Evolutionary conservation across 495 filamentous ascomycete genomes (phyloP).

Genomic region (Mycothermus thermophilus): DNA sequence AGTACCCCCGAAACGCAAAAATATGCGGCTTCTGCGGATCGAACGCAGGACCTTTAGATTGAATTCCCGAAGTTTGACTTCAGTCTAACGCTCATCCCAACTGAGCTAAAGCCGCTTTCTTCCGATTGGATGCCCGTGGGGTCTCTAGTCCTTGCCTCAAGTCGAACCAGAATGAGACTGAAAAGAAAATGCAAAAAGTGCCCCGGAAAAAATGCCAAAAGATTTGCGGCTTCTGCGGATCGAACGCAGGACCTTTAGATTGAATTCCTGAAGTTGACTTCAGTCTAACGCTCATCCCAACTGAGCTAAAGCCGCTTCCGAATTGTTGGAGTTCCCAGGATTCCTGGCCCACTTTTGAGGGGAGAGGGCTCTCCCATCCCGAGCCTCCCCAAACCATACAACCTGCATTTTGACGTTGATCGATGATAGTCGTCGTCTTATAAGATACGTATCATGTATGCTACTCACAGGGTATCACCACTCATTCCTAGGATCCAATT

Average conservation of each 20-base stretch:
- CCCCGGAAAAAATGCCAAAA: background rate
- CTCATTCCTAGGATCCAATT: too few relatives aligned
- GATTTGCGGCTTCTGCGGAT: constrained; percentile 3
- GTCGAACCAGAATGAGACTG: too few relatives aligned
- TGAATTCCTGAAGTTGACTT: constrained; percentile 1
- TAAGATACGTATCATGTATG: too few relatives aligned
- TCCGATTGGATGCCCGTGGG: background rate
- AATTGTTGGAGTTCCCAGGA: background rate
- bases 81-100: background rate
- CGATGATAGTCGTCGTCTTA: too few relatives aligned
- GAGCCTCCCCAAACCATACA: background rate
- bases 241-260: constrained; percentile 6
- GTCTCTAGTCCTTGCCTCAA: too few relatives aligned
- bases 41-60: constrained; percentile 5
- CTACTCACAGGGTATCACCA: too few relatives aligned
- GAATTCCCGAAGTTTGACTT: constrained; percentile 1
- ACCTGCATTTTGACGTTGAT: too few relatives aligned
- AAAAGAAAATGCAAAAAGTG: too few relatives aligned
- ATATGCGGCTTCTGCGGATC: constrained; percentile 3
- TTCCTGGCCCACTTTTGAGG: background rate
- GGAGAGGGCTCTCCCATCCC: background rate
- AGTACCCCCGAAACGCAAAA: background rate
- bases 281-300: background rate
- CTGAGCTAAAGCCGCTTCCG: background rate
- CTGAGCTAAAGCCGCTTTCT: background rate